Base-by-base conservation (phyloP, 2,329 filamentous ascomycete species). In the Pseudogymnoascus sp. region DNA sequence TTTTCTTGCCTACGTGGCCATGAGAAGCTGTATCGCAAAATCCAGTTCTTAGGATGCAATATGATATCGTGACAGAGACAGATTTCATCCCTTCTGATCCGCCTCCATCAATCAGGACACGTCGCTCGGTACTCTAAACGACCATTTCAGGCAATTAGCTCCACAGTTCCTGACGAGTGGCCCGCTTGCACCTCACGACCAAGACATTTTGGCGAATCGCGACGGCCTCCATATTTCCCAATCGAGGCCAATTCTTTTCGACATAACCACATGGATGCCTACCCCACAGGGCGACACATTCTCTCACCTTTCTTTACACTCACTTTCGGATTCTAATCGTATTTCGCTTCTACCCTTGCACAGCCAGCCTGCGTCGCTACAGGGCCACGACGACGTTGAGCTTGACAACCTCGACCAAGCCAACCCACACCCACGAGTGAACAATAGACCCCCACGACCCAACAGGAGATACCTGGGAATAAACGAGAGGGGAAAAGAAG, bases 211-310 rank as follows among this genome's bases (percentile, higher is more conserved):
- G 39, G 33, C 59, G 35, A 45, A 38, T 45, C 33, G 59, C 59
- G 33, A 23, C 61, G 45, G 55, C 63, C n/a, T 33, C 63, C 23
- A 55, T 33, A 55, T 55, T 55, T 33, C 49, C 49, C 49, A 55
- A 55, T 55, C 5, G 49, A 55, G 29, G 26, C 49, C 49, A 55
- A 55, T 33, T 33, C 49, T 55, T 33, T 55, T 10, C 33, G 29
- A 55, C n/a, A 64, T 62, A 63, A 71, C 63, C 69, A 72, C 68
- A 77, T 78, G 74, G 71, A 77, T 78, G 75, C 73, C 74, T 74
- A 71, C 72, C 66, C 72, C 72, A 65, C 66, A 72, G 66, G 71
- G 69, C 69, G 69, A 75, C 64, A 70, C 72, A 65, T 67, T 75
- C 66, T 70, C 72, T 71, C 69, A 69, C 63, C 63, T 68, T 61